Evolutionary conservation across 352 stramenopile species (phyloP).

Genomic region (Phytophthora niederhauseri): DNA sequence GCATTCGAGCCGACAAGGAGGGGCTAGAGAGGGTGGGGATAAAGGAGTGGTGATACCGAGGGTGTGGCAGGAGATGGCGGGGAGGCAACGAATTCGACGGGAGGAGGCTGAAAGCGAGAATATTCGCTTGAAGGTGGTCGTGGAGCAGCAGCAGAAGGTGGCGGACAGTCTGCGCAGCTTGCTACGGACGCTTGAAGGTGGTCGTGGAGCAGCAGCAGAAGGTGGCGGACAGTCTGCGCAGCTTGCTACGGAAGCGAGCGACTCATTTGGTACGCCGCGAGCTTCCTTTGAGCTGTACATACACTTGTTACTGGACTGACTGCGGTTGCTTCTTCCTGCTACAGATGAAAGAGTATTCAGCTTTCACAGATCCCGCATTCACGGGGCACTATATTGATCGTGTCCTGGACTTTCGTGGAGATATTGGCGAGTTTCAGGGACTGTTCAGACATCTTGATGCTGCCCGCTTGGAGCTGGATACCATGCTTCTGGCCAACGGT

Average conservation of each 20-base stretch:
- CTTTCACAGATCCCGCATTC: not conserved
- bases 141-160: conserved; percentile 1
- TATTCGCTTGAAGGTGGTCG: not conserved
- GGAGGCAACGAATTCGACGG: not conserved
- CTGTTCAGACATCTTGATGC: not conserved
- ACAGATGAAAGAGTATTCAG: conserved; percentile 3
- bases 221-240: not conserved
- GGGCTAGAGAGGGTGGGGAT: not conserved
- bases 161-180: not conserved
- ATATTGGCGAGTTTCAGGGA: not conserved
- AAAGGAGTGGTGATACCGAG: not conserved
- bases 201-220: conserved; percentile 1
- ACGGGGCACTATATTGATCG: conserved; percentile 1
- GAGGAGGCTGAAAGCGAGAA: conserved; percentile 3
- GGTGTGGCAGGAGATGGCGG: conserved; percentile 4
- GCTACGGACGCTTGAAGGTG: not conserved
- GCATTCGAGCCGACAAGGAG: not conserved
- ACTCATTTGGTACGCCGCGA: not conserved
- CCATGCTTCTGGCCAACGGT: not conserved
- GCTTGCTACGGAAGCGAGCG: conserved; percentile 3
- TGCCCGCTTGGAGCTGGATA: conserved; percentile 2
- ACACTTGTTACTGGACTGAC: not conserved
- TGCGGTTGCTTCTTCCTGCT: not conserved
- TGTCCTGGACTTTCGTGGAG: not conserved
- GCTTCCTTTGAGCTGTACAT: not conserved